Conservation (phyloP, 192 early-diverging fungal species). For the Podila horticola region DNA sequence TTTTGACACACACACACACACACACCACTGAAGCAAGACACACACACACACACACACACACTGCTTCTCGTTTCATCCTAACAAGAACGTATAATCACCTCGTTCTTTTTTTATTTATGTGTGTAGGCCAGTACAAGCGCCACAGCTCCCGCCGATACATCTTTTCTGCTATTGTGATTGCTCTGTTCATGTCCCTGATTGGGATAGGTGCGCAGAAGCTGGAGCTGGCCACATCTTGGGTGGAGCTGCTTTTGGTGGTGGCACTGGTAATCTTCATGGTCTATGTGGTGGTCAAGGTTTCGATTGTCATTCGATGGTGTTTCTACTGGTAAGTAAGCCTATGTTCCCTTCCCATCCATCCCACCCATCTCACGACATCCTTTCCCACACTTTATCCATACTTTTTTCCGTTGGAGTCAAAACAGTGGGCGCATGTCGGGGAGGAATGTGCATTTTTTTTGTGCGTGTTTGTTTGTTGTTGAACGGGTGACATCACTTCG, state of each 20-base stretch:
- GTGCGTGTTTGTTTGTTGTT: too few relatives aligned
- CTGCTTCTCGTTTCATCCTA: background rate
- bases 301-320: conserved; percentile 52
- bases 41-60: background rate
- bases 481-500: too few relatives aligned
- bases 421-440: background rate
- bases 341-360: background rate
- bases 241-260: conserved; percentile 28
- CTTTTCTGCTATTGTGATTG: conserved; percentile 37
- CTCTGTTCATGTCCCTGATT: conserved; percentile 32
- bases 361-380: background rate
- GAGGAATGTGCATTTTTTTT: background rate
- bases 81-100: background rate
- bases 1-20: background rate
- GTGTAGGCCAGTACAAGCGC: conserved; percentile 28
- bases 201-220: conserved; percentile 43
- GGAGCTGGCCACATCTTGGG: conserved; percentile 37
- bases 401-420: too few relatives aligned
- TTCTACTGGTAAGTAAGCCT: conserved; percentile 46
- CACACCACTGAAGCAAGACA: background rate
- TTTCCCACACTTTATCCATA: too few relatives aligned
- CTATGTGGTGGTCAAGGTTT: conserved; percentile 50
- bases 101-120: background rate
- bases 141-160: conserved; percentile 38
- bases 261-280: conserved; percentile 31